These are phyloP conservation scores for Mycena indigotica DNA, from an alignment of 768 basidiomycete species.

Conservation along the genomic window DNA sequence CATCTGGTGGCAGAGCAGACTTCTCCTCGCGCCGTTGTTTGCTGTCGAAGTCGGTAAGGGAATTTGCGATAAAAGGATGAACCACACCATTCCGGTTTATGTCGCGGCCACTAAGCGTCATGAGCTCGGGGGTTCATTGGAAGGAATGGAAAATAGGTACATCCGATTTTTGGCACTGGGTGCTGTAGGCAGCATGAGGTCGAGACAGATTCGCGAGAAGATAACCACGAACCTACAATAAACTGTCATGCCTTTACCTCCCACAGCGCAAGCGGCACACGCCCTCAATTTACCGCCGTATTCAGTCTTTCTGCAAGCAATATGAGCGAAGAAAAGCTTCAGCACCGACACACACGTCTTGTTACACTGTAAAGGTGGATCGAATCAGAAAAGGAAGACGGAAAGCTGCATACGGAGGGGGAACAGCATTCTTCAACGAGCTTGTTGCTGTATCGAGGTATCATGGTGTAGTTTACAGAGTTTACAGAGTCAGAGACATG, in stretches of 20 bases:
- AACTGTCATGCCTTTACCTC: constrained; percentile 19
- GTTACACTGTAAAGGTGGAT: constrained; percentile 12
- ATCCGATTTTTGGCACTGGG: constrained; percentile 20
- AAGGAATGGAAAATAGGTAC: constrained; percentile 2
- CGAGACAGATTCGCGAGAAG: not conserved
- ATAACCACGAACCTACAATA: constrained; percentile 24
- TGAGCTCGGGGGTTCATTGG: not conserved
- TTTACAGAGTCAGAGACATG: not conserved
- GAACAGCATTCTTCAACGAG: constrained; percentile 15
- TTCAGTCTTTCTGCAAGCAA: constrained; percentile 12
- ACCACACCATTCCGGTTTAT: constrained; percentile 21
- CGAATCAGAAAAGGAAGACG: not conserved
- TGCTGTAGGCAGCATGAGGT: constrained; percentile 4
- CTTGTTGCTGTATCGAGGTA: constrained; percentile 15
- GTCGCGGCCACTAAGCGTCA: constrained; percentile 23
- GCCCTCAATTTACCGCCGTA: constrained; percentile 19
- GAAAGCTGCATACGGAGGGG: constrained; percentile 6
- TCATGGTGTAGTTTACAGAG: no score
- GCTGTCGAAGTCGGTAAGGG: constrained; percentile 1
- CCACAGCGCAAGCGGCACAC: constrained; percentile 18
- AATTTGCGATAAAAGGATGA: not conserved
- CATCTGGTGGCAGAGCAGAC: constrained; percentile 3
- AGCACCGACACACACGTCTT: constrained; percentile 7
- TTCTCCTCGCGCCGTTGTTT: constrained; percentile 11
- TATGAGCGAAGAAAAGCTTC: not conserved